Evolutionary conservation across 1,284 basidiomycete species (phyloP), one percentile per base, ranked within the genome.

Genomic region (Gyrodon tennesseensis): DNA sequence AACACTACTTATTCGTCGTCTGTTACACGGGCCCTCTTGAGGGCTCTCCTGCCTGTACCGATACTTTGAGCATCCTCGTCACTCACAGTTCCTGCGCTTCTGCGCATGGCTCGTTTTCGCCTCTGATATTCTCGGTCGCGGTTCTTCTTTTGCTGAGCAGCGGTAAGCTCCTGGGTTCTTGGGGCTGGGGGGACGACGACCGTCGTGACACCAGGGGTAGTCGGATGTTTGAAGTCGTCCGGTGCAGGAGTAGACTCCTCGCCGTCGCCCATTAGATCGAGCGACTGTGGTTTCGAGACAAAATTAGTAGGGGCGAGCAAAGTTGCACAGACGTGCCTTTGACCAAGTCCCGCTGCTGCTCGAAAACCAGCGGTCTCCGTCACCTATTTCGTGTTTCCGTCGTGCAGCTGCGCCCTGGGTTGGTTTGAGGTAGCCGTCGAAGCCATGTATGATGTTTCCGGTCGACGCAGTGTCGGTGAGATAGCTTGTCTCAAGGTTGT

Each of bases 371-470:
- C 91, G 82, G 71, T 93, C 91, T n/a, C 82, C 78, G 59, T 92
- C 91, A 63, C 82, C 84, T 60, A 91, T 82, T 68, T 92, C 90
- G 69, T 87, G 85, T 73, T 88, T 88, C 74, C 87, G 82, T 68
- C 89, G 79, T 13, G 81, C 85, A 12, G 83, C 81, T 9, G 83
- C 76, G 11, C 76, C 83, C 66, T 86, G 87, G 62, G 89, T 90
- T 16, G 76, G 73, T 77, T 93, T 93, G 65, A 92, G 83, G 72
- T 92, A 93, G 49, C 87, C 86, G 58, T 93, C 91, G 69, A 92
- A 92, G 12, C 91, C 91, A 70, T 89, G 88, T 52, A 93, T 88
- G 64, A 93, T 91, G 70, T 93, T 93, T 27, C 91, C 91, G 18
- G 91, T 89, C 68, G 84, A 87, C 2, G 86, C 83, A 2, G 91